Base-by-base conservation (phyloP, 495 filamentous ascomycete species). In the Penicillium cataractarum region DNA sequence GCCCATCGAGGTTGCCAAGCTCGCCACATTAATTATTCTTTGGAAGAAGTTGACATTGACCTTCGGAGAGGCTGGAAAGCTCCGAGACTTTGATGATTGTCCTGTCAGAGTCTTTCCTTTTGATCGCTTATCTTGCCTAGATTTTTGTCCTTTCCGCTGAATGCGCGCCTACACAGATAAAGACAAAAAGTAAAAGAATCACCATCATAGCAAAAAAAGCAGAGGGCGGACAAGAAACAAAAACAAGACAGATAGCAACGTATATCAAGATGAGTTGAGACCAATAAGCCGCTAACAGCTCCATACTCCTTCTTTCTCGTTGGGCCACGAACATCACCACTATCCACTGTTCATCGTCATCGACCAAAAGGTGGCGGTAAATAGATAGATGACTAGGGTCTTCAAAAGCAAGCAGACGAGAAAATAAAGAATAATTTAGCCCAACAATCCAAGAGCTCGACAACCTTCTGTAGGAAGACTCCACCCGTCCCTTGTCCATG, bases 401-500 rank as follows among this genome's bases (percentile, higher is more conserved):
- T 12, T 10, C 21, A 22, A 46, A 46, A 22, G 40, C 1, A 46
- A 26, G 22, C 21, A n/a, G 13, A 2, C 12, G 46, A 50, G n/a
- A 7, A 29, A 50, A 29, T 29, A 4, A 29, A 50, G 13, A n/a
- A 49, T 27, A 6, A 49, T 26, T n/a, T 50, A 37, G 51, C 24
- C 26, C 33, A 39, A 26, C 22, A 48, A 29, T 24, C 42, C 61
- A 42, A 15, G 52, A 48, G 27, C 29, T 12, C 26, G 49, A 57
- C 54, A 60, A 48, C 52, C 57, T 26, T 35, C 27, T 8, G 22
- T 12, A 35, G 8, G n/a, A 17, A 31, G 65, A 50, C 69, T 67
- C 67, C 69, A 69, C 67, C 55, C 15, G 67, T 70, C 64, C 67
- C 69, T 61, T 72, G 62, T 65, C 69, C 70, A 70, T 61, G 67